phyloP scores from a whole-genome alignment of 2,329 filamentous ascomycete species.

The Cladophialophora bantiana region DNA sequence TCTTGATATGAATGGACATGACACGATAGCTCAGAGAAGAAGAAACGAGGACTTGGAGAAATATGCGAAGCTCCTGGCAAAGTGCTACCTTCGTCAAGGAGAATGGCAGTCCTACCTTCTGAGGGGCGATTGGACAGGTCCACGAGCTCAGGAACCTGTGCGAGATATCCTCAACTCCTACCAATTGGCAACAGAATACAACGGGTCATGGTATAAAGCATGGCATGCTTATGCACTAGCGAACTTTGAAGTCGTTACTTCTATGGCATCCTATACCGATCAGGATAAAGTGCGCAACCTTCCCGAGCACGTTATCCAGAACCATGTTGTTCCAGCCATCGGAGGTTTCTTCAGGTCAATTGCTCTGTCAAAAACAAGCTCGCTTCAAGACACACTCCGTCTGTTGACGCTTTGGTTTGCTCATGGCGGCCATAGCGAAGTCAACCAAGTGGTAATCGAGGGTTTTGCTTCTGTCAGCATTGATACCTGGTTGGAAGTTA shows the following conservation, averaged over 20 bases:
- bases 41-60: conserved; percentile 61
- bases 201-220: conserved; percentile 96
- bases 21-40: conserved; percentile 49
- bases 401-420: conserved; percentile 96
- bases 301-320: conserved; percentile 64
- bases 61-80: conserved; percentile 77
- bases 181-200: conserved; percentile 88
- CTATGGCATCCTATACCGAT: conserved; percentile 72
- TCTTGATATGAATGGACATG: conserved; percentile 49
- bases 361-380: conserved; percentile 86
- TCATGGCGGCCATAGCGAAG: conserved; percentile 85
- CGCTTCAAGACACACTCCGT: conserved; percentile 91
- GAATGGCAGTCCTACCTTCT: conserved; percentile 92
- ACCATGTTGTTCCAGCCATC: conserved; percentile 91
- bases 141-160: conserved; percentile 83
- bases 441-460: conserved; percentile 86
- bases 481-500: conserved; percentile 98
- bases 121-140: conserved; percentile 86
- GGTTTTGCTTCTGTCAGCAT: conserved; percentile 92
- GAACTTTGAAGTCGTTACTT: conserved; percentile 97
- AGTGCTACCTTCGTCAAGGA: conserved; percentile 94
- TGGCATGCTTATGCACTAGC: conserved; percentile 99
- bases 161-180: conserved; percentile 92
- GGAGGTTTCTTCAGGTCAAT: conserved; percentile 98
- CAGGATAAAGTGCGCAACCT: conserved; percentile 54